Conservation (phyloP, 2,329 filamentous ascomycete genomes). For the Coleophoma cylindrospora region DNA sequence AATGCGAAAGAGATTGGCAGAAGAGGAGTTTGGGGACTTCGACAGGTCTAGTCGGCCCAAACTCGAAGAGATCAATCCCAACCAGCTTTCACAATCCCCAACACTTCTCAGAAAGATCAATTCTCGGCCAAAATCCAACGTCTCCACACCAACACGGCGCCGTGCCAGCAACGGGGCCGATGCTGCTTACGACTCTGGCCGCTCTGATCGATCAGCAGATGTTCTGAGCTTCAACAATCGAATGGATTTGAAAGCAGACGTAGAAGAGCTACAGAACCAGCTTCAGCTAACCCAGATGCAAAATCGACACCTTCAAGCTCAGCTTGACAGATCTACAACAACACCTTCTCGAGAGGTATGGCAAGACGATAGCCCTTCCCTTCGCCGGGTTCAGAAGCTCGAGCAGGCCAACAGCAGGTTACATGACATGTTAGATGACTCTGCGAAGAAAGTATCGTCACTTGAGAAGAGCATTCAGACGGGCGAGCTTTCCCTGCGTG, state of each 20-base stretch:
- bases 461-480: slow-evolving; percentile 82
- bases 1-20: slow-evolving; percentile 62
- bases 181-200: slow-evolving; percentile 62
- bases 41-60: slow-evolving; percentile 62
- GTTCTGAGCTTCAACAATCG: slow-evolving; percentile 79
- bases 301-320: slow-evolving; percentile 85
- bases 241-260: slow-evolving; percentile 85
- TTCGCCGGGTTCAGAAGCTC: slow-evolving; percentile 80
- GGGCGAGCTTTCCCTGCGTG: slow-evolving; percentile 82
- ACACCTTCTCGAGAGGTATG: slow-evolving; percentile 53
- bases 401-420: slow-evolving; percentile 88
- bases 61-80: slow-evolving; percentile 82
- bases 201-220: slow-evolving; percentile 82
- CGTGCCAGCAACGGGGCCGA: slow-evolving; percentile 60
- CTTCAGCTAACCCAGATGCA: slow-evolving; percentile 93
- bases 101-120: slow-evolving; percentile 56
- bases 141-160: slow-evolving; percentile 72
- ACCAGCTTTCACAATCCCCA: slow-evolving; percentile 75
- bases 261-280: slow-evolving; percentile 91
- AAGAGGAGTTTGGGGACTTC: slow-evolving; percentile 64
- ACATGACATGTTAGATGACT: slow-evolving; percentile 93
- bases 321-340: slow-evolving; percentile 61
- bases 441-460: slow-evolving; percentile 83
- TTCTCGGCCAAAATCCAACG: slow-evolving; percentile 61
- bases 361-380: slow-evolving; percentile 72